These are phyloP conservation scores for Cladorrhinum sp. DNA, from an alignment of 2,329 filamentous ascomycete genomes.

Conservation along the genomic window DNA sequence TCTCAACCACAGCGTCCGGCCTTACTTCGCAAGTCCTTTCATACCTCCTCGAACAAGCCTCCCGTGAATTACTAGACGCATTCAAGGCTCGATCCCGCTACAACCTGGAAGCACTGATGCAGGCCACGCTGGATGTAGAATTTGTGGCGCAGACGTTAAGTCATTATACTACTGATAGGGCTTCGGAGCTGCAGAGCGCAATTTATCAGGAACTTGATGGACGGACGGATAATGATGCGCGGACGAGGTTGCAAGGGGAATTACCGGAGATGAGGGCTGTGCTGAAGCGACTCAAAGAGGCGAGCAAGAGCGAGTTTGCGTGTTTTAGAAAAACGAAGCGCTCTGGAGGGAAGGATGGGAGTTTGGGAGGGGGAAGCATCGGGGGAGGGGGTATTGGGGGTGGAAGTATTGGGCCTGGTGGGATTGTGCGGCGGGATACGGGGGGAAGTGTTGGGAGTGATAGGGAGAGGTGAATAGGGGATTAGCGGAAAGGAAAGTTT, in stretches of 20 bases:
- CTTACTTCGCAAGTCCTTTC: constrained; percentile 80
- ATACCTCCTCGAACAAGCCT: constrained; percentile 80
- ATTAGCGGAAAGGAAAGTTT: background rate
- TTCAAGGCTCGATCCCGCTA: constrained; percentile 70
- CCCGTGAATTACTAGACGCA: constrained; percentile 73
- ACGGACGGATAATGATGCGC: constrained; percentile 83
- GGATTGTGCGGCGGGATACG: constrained; percentile 24
- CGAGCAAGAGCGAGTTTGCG: constrained; percentile 81
- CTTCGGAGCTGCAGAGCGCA: constrained; percentile 77
- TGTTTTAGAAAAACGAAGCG: constrained; percentile 69
- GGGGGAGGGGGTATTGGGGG: background rate
- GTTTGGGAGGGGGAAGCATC: constrained; percentile 3
- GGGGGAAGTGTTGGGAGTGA: constrained; percentile 18
- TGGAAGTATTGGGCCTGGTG: constrained; percentile 1
- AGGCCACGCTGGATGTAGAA: constrained; percentile 95
- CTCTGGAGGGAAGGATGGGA: constrained; percentile 24
- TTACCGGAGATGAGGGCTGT: constrained; percentile 84
- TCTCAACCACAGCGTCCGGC: constrained; percentile 72
- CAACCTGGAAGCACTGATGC: constrained; percentile 80
- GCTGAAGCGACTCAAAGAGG: constrained; percentile 78
- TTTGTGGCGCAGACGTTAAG: constrained; percentile 92
- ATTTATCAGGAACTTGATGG: constrained; percentile 90
- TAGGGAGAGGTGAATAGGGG: constrained; percentile 10
- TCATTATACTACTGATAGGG: constrained; percentile 82
- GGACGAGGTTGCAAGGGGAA: constrained; percentile 77